Evolutionary conservation across 2,329 filamentous ascomycete species (phyloP).

Genomic region (Talaromyces rugulosus): DNA sequence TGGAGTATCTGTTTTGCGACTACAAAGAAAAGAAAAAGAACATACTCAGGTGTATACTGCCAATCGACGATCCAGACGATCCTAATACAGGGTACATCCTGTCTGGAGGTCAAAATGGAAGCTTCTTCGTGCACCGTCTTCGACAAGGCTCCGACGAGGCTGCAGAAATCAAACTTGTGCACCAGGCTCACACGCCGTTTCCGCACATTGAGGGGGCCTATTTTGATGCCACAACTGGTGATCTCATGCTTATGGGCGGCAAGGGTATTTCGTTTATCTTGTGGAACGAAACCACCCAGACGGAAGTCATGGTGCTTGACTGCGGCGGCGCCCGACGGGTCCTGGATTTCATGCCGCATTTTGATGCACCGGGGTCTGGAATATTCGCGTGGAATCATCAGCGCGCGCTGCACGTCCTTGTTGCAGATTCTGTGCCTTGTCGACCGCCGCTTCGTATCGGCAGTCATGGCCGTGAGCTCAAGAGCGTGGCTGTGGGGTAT

Average conservation of each 20-base stretch:
- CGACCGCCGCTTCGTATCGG: constrained; percentile 57
- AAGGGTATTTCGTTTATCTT: constrained; percentile 73
- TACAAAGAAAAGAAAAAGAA: constrained; percentile 46
- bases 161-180: constrained; percentile 51
- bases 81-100: constrained; percentile 47
- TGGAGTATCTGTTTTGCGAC: constrained; percentile 21
- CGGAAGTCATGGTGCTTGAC: constrained; percentile 66
- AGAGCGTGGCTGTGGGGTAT: constrained; percentile 51
- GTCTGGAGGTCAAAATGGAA: constrained; percentile 72
- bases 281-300: constrained; percentile 70
- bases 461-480: constrained; percentile 83
- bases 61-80: constrained; percentile 14
- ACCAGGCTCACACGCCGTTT: constrained; percentile 66
- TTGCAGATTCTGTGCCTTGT: constrained; percentile 39
- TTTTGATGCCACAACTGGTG: constrained; percentile 46
- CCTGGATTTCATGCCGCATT: constrained; percentile 55
- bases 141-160: constrained; percentile 8
- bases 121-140: constrained; percentile 61
- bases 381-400: constrained; percentile 68
- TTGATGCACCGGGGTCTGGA: constrained; percentile 31
- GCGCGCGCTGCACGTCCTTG: constrained; percentile 48
- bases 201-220: constrained; percentile 71
- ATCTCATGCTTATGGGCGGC: constrained; percentile 77
- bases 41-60: constrained; percentile 63
- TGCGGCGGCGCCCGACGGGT: constrained; percentile 82